phyloP scores from a whole-genome alignment of 441 rosid genomes.

The Sinapis alba region DNA sequence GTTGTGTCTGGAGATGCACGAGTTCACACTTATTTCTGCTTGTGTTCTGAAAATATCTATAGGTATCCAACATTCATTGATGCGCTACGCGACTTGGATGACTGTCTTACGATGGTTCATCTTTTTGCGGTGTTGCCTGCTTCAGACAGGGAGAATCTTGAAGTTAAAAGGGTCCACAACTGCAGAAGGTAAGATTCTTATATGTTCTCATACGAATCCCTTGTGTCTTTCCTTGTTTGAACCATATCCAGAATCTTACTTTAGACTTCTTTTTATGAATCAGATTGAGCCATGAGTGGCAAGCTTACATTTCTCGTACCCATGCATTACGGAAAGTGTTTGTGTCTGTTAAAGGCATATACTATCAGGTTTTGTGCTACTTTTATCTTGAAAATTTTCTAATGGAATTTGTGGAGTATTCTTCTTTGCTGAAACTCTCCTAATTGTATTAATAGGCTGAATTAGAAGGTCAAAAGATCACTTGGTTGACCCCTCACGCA shows the following conservation, averaged over 20 bases:
- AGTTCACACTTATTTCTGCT: neutral
- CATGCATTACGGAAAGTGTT: constrained; percentile 87
- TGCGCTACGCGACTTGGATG: constrained; percentile 95
- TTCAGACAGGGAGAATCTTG: constrained; percentile 72
- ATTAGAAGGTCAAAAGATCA: constrained; percentile 90
- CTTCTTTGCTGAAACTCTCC: neutral
- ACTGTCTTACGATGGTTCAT: constrained; percentile 88
- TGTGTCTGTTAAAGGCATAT: constrained; percentile 92
- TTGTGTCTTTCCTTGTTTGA: neutral
- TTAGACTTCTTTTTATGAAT: constrained; percentile 22
- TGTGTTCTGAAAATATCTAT: constrained; percentile 28
- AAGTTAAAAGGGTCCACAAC: constrained; percentile 73
- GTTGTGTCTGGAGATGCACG: neutral
- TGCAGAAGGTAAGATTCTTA: constrained; percentile 69
- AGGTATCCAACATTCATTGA: constrained; percentile 90
- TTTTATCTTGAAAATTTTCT: neutral
- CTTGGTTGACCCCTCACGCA: constrained; percentile 92
- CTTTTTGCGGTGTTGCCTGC: constrained; percentile 94
- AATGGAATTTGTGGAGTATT: neutral
- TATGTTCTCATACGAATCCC: neutral
- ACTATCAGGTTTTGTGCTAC: constrained; percentile 69
- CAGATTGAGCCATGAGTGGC: constrained; percentile 98
- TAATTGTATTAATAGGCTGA: constrained; percentile 65
- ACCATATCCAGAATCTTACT: neutral
- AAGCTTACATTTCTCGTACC: constrained; percentile 75